phyloP scores from a whole-genome alignment of 345 rosid genomes.

The Lenwebbia sp. region DNA sequence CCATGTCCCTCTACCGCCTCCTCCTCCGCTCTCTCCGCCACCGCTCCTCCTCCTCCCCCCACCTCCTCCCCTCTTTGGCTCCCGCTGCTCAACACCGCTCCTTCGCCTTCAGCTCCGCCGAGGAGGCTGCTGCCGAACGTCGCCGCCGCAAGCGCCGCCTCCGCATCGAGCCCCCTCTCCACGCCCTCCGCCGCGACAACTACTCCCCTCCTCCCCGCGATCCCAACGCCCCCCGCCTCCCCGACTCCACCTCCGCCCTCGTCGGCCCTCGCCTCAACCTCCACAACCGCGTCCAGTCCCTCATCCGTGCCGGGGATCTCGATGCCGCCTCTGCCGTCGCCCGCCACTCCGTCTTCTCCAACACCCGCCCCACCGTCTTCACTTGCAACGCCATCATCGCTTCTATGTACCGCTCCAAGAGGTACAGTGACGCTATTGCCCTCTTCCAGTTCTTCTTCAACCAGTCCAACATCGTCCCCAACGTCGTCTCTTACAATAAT shows the following conservation, averaged over 20 bases:
- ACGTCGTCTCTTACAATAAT: slow-evolving; percentile 87
- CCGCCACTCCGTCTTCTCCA: slow-evolving; percentile 62
- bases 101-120: slow-evolving; percentile 78
- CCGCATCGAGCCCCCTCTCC: slow-evolving; percentile 86
- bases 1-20: slow-evolving; percentile 42
- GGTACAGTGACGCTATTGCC: slow-evolving; percentile 69
- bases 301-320: slow-evolving; percentile 87
- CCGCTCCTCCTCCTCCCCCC: not conserved
- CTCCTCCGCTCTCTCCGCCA: slow-evolving; percentile 30
- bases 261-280: slow-evolving; percentile 82
- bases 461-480: slow-evolving; percentile 74
- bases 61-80: slow-evolving; percentile 3
- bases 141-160: slow-evolving; percentile 88
- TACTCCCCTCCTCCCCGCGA: slow-evolving; percentile 56
- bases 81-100: slow-evolving; percentile 17
- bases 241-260: slow-evolving; percentile 75
- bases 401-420: slow-evolving; percentile 81
- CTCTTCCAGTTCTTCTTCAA: slow-evolving; percentile 71
- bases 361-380: slow-evolving; percentile 85
- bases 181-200: slow-evolving; percentile 60
- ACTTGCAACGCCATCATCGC: slow-evolving; percentile 96
- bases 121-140: slow-evolving; percentile 94
- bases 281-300: slow-evolving; percentile 90
- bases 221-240: slow-evolving; percentile 90
- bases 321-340: slow-evolving; percentile 85